Percentiles rank a stretch among this genome's conserved stretches.
Evolutionary conservation across 495 filamentous ascomycete species (phyloP).

Genomic region (Penicillium bialowiezense): DNA sequence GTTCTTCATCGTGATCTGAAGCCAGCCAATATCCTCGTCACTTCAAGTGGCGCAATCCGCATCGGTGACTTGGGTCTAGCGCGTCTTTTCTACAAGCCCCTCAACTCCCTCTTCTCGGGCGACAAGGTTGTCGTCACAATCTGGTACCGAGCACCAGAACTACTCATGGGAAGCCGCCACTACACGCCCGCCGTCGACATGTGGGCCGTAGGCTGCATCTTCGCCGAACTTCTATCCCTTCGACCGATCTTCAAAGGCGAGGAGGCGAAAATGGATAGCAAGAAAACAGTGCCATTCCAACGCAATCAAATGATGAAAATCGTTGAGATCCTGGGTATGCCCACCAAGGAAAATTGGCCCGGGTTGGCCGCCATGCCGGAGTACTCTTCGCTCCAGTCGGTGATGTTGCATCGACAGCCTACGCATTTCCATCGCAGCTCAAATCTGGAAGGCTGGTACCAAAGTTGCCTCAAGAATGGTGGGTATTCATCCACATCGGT

Average conservation of each 20-base stretch:
- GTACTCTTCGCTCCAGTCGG: conserved; percentile 66
- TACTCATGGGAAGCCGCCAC: conserved; percentile 85
- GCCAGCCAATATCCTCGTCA: conserved; percentile 99
- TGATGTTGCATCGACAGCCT: conserved; percentile 48
- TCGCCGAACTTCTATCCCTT: conserved; percentile 86
- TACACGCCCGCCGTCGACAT: conserved; percentile 96
- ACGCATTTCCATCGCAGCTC: conserved; percentile 40
- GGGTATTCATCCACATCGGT: conserved; percentile 50
- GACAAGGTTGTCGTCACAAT: conserved; percentile 99
- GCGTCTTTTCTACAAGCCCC: conserved; percentile 87
- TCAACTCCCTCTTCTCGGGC: conserved; percentile 85
- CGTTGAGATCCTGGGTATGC: conserved; percentile 89
- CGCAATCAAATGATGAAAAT: conserved; percentile 99
- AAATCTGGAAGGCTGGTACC: conserved; percentile 66
- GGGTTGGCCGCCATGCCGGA: conserved; percentile 78
- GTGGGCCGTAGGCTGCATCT: conserved; percentile 98
- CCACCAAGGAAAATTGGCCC: conserved; percentile 86
- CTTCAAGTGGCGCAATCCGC: conserved; percentile 80
- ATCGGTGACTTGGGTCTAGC: conserved; percentile 93
- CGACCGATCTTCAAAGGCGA: conserved; percentile 98
- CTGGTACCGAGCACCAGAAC: conserved; percentile 96
- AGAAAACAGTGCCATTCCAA: conserved; percentile 96
- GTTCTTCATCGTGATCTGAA: conserved; percentile 96
- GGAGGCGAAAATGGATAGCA: conserved; percentile 97
- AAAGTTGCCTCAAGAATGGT: conserved; percentile 56